A percentile compares a stretch with the other conserved stretches of the same genome.
These are phyloP conservation scores for Amanita inopinata DNA, from an alignment of 768 basidiomycete species.

Conservation along the genomic window DNA sequence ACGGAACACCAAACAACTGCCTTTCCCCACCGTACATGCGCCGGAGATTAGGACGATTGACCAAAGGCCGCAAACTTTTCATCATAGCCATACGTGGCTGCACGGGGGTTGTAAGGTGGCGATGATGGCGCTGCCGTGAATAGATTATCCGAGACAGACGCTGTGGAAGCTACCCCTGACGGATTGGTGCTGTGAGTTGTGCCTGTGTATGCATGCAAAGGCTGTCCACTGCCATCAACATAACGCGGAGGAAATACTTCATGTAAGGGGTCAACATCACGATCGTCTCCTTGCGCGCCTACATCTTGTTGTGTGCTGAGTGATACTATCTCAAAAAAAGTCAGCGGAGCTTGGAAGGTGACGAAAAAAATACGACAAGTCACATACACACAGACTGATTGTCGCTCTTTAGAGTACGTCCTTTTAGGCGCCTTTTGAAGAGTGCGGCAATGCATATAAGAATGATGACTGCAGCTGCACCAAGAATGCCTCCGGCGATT, in stretches of 20 bases:
- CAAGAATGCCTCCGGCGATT: constrained; percentile 1
- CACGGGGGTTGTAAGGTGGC: no score
- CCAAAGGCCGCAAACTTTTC: constrained; percentile 6
- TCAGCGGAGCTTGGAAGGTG: neutral
- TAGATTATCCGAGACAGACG: no score
- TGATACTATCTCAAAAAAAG: neutral
- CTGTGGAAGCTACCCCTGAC: neutral
- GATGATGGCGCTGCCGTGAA: no score
- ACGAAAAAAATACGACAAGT: neutral
- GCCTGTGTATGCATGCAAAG: neutral
- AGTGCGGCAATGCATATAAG: neutral
- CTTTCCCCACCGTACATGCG: no score
- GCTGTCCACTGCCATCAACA: constrained; percentile 3
- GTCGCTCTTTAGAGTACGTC: neutral
- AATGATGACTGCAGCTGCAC: neutral
- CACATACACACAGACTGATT: neutral
- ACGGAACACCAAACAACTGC: no score
- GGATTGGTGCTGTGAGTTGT: neutral
- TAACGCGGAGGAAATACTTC: neutral
- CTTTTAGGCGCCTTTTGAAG: neutral
- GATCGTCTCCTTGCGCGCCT: neutral
- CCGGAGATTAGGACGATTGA: no score
- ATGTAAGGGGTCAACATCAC: neutral
- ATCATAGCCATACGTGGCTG: constrained; percentile 2
- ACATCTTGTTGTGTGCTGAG: neutral